phyloP scores from a whole-genome alignment of 257 asterid species.

The Fraxinus cuspidata region DNA sequence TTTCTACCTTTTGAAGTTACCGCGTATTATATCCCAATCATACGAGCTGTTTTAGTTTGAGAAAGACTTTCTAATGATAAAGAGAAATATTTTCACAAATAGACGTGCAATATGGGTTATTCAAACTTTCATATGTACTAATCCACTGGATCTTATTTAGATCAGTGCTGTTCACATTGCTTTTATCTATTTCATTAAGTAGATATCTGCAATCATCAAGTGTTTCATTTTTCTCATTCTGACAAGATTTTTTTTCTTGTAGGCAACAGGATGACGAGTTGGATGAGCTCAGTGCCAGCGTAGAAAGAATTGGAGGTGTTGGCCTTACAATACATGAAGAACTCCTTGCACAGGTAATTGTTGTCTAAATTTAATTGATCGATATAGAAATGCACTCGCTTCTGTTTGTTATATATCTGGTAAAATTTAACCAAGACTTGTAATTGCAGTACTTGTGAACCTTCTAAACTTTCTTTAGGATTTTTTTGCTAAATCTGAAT shows the following conservation, averaged over 20 bases:
- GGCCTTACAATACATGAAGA: slow-evolving; percentile 98
- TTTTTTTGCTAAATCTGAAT: slow-evolving; percentile 7
- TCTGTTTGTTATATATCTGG: not conserved
- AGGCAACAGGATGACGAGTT: slow-evolving; percentile 84
- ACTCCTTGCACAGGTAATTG: slow-evolving; percentile 78
- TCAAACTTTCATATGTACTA: not conserved
- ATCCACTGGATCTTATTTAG: not conserved
- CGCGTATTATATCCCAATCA: not conserved
- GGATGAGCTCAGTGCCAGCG: slow-evolving; percentile 88
- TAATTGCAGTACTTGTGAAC: slow-evolving; percentile 4
- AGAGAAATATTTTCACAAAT: not conserved
- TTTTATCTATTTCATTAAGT: slow-evolving; percentile 6
- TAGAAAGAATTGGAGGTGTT: slow-evolving; percentile 88
- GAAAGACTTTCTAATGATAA: not conserved
- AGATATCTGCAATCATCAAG: slow-evolving; percentile 14
- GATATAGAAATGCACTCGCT: not conserved
- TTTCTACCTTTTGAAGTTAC: slow-evolving; percentile 9
- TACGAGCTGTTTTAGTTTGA: not conserved
- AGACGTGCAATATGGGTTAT: not conserved
- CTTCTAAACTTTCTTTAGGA: not conserved
- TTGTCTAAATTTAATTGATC: slow-evolving; percentile 12
- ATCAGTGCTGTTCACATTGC: not conserved
- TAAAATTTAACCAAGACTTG: not conserved
- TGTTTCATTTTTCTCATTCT: slow-evolving; percentile 9
- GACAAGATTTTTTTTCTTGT: slow-evolving; percentile 23